Conservation (phyloP, 768 basidiomycete genomes). For the Cystofilobasidium capitatum region DNA sequence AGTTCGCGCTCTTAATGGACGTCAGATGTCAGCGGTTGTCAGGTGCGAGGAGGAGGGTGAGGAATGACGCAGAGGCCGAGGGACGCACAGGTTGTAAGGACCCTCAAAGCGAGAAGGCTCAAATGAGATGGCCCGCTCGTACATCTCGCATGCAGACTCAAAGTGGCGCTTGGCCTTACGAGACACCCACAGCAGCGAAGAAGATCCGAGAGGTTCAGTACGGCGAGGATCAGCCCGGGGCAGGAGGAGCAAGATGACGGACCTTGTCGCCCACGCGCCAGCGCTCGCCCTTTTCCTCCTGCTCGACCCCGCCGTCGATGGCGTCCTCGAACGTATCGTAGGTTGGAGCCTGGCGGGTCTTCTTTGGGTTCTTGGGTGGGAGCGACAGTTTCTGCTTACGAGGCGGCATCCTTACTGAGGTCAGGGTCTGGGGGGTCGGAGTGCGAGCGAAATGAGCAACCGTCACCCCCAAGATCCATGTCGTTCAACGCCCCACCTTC, state of each 20-base stretch:
- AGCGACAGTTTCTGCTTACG: background rate
- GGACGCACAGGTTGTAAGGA: conserved; percentile 33
- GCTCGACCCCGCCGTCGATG: conserved; percentile 38
- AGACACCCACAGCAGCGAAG: background rate
- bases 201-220: background rate
- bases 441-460: too few species aligned
- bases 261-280: conserved; percentile 39
- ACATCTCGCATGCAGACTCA: conserved; percentile 34
- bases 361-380: conserved; percentile 20
- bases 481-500: too few species aligned
- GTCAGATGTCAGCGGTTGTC: background rate
- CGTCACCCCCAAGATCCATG: too few species aligned
- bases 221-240: background rate
- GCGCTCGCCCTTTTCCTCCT: conserved; percentile 40
- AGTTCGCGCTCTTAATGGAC: conserved; percentile 32
- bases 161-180: conserved; percentile 39
- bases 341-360: conserved; percentile 32
- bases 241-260: background rate
- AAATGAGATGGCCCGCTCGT: conserved; percentile 23
- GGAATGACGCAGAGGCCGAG: conserved; percentile 33
- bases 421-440: too few species aligned
- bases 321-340: conserved; percentile 40
- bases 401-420: conserved; percentile 1
- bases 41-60: background rate
- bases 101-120: conserved; percentile 33